These are phyloP conservation scores for Tolypocladium capitatum DNA, from an alignment of 2,329 filamentous ascomycete species.

Conservation along the genomic window DNA sequence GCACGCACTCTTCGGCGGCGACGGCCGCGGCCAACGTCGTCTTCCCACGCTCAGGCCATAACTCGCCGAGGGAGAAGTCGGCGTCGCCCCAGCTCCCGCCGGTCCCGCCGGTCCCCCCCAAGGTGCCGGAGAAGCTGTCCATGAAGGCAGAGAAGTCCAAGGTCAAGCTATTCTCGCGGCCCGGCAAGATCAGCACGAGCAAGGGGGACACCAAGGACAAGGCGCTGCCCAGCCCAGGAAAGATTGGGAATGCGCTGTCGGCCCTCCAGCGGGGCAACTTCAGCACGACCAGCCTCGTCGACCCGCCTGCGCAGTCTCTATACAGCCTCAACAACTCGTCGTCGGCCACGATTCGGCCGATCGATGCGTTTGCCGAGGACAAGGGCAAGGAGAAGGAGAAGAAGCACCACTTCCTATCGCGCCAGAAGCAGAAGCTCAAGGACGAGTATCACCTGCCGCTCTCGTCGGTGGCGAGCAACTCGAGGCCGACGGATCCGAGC, in stretches of 20 bases:
- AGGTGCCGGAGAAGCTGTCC: constrained; percentile 40
- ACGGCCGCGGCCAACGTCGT: constrained; percentile 55
- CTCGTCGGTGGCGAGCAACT: constrained; percentile 66
- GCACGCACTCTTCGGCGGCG: constrained; percentile 50
- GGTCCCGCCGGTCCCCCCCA: constrained; percentile 23
- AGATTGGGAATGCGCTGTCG: constrained; percentile 53
- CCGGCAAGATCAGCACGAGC: constrained; percentile 55
- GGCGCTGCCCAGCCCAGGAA: constrained; percentile 58
- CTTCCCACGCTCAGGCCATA: constrained; percentile 51
- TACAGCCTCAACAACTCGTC: constrained; percentile 68
- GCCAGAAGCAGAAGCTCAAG: constrained; percentile 68
- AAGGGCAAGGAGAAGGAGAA: constrained; percentile 48
- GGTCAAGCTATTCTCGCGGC: constrained; percentile 69
- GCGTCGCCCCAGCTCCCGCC: constrained; percentile 22
- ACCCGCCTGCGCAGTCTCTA: constrained; percentile 47
- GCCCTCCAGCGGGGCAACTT: constrained; percentile 53
- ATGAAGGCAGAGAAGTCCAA: constrained; percentile 55
- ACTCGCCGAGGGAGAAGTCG: constrained; percentile 31
- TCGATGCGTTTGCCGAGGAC: constrained; percentile 35
- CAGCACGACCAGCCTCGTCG: constrained; percentile 57
- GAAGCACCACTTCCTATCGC: constrained; percentile 66
- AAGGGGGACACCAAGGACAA: constrained; percentile 56
- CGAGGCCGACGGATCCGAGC: constrained; percentile 59
- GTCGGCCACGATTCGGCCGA: constrained; percentile 59
- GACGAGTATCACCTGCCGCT: constrained; percentile 61